Conservation (phyloP, 306 rosid species). For the Hippophae rhamnoides region DNA sequence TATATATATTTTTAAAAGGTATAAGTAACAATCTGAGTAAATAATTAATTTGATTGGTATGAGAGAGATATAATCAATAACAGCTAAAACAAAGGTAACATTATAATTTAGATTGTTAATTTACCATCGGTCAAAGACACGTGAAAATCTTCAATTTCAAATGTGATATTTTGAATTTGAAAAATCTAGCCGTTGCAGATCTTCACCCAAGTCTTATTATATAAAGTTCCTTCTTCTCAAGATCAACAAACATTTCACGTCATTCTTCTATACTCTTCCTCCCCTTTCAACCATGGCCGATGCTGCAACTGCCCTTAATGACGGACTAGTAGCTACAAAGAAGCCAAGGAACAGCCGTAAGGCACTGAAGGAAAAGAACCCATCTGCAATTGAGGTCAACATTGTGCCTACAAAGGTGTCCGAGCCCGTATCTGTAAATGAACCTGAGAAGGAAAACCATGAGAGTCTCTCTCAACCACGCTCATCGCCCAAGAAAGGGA, state of each 20-base stretch:
- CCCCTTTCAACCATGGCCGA: constrained; percentile 44
- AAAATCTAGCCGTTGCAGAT: constrained; percentile 45
- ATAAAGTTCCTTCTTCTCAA: constrained; percentile 2
- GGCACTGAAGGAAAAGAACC: constrained; percentile 59
- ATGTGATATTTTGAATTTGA: constrained; percentile 32
- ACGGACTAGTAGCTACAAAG: constrained; percentile 18
- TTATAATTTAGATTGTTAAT: no score
- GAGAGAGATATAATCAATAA: no score
- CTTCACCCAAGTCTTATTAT: constrained; percentile 1
- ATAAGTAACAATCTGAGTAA: no score
- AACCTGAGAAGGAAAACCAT: constrained; percentile 33
- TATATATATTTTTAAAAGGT: no score
- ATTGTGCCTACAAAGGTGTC: constrained; percentile 20
- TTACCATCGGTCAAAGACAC: no score
- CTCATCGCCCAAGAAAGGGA: constrained; percentile 37
- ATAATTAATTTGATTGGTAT: no score
- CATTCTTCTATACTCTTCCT: neutral
- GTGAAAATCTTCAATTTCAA: neutral
- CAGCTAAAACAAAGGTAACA: no score
- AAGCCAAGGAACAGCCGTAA: constrained; percentile 42
- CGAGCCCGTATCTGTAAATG: constrained; percentile 13
- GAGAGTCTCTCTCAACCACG: constrained; percentile 31
- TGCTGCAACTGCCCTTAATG: constrained; percentile 14
- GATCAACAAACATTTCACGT: neutral
- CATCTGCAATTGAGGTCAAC: constrained; percentile 29